phyloP scores from a whole-genome alignment of 306 rosid genomes.

The Vigna unguiculata region DNA sequence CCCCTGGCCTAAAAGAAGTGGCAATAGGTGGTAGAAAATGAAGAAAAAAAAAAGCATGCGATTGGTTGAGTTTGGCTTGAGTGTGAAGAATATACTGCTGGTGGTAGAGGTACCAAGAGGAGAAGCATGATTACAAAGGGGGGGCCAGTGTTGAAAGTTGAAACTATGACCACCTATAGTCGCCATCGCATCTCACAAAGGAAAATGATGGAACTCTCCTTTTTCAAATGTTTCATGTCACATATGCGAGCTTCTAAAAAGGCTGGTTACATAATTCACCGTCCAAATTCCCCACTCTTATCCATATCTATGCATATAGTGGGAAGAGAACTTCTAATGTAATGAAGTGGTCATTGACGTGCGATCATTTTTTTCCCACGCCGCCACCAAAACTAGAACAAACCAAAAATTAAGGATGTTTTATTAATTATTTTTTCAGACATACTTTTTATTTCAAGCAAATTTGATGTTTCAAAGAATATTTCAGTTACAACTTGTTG shows the following conservation, averaged over 20 bases:
- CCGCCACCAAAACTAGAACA: background rate
- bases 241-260: conserved; percentile 38
- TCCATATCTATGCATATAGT: conserved; percentile 25
- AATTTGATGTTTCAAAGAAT: no score
- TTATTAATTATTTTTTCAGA: background rate
- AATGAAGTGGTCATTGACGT: conserved; percentile 30
- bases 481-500: no score
- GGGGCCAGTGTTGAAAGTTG: conserved; percentile 51
- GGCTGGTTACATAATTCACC: conserved; percentile 33
- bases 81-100: conserved; percentile 46
- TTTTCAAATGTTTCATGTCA: conserved; percentile 40
- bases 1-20: background rate
- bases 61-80: conserved; percentile 33
- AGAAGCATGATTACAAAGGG: conserved; percentile 47
- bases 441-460: no score
- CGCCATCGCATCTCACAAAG: conserved; percentile 46
- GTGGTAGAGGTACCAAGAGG: conserved; percentile 30
- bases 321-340: conserved; percentile 19
- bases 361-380: background rate
- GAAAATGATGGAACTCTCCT: conserved; percentile 38
- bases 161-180: conserved; percentile 43
- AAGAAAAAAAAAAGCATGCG: background rate
- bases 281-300: conserved; percentile 43
- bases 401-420: background rate
- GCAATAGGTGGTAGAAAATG: background rate